Base-by-base conservation (phyloP, 371 early-diverging fungal genomes). In the Mucor piriformis region DNA sequence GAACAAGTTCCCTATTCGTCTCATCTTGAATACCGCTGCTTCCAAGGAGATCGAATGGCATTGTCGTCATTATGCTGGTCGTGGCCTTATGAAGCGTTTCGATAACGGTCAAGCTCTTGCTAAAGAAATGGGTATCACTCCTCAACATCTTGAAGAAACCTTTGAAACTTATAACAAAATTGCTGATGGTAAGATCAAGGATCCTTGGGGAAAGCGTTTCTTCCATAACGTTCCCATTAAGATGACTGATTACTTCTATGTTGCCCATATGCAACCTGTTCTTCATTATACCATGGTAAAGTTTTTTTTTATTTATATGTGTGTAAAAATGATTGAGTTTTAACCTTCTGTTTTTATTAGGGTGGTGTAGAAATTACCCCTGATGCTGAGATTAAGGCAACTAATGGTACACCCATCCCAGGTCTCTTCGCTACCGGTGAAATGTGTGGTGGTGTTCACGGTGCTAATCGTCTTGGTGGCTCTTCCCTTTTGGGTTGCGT, bases 401-500 rank as follows among this genome's bases (percentile, higher is more conserved):
- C 71, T 27, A 57, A 79, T n/a, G 81, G 81, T 49, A 50, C 64
- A 37, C 74, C 85, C 29, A 87, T 93, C 32, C 83, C 87, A n/a
- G 96, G 98, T 66, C 82, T 97, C 53, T 93, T 89, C 64, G 98
- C 93, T 32, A 91, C 93, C 55, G 96, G 96, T 65, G 96, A 95
- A 76, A 89, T 94, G 73, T 88, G 92, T 51, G 80, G 80, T 73
- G 80, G 80, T 74, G 80, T 79, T 51, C 80, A 79, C 37, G 80
- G 80, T 66, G 80, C 80, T 51, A 79, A 79, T 50, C 80, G 80
- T 71, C 76, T 79, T 27, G 80, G 80, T 64, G 80, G 80, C 47
- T 79, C 80, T 15, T 79, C 80, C 33, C 64, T 79, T 37, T 82
- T 96, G 50, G 97, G 94, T 51, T 97, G 98, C 70, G 96, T 95